Evolutionary conservation across 805 yeast genomes (phyloP), one percentile per base, ranked within the genome.

Genomic region (Cyberlindnera maritima): DNA sequence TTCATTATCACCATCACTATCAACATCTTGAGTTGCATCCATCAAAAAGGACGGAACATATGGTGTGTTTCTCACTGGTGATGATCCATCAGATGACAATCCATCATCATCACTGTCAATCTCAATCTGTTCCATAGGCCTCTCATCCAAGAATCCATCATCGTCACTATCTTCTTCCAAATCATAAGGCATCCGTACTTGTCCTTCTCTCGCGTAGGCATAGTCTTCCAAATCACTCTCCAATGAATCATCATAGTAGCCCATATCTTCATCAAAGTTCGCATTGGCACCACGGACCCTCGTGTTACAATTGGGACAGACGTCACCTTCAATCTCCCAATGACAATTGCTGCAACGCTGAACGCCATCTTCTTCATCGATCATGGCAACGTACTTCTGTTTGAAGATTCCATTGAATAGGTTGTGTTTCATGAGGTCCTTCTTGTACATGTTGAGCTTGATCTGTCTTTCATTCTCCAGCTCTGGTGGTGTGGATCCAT

Each of bases 321-420:
- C 69, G 3, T 74, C 66, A 0, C 87, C 89, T 50, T 78, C 79
- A 1, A 85, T 80, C 57, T 86, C 92, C 92, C 92, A 86, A 57
- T 82, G 89, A 61, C 94, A 86, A 47, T 79, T 76, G 8, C 85
- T 78, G 58, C 94, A 86, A 45, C 92, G 65, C 0, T 85, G 79
- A 10, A 85, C 87, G 2, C 90, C 90, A 57, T 86, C 92, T 25
- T 79, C 78, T 25, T 68, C 69, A 56, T 83, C 90, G 1, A 82
- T 68, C 3, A 80, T 62, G 0, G 84, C 81, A 14, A 71, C 63
- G 2, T 80, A 77, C 26, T 14, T 17, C 6, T 64, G 61, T n/a
- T 70, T 65, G 61, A 84, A 83, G 2, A 74, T 59, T 29, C 72
- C 74, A 3, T 74, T 74, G 63, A 79, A 84, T 36, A 81, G 60